These are phyloP conservation scores for Gossypium longicalyx DNA, from an alignment of 345 rosid species.

Conservation along the genomic window DNA sequence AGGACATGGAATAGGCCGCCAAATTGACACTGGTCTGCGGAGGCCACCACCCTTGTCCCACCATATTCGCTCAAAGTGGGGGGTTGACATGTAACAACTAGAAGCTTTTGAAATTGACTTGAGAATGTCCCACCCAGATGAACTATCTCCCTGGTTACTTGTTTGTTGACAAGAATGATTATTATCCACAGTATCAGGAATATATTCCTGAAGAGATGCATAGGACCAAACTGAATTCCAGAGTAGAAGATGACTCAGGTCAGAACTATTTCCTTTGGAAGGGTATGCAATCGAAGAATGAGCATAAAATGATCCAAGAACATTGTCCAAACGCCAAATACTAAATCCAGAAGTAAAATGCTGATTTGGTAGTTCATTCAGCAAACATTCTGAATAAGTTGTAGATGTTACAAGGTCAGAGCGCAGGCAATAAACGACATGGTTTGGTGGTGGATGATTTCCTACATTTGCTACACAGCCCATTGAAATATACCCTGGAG, in stretches of 20 bases:
- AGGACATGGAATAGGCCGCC: conserved; percentile 80
- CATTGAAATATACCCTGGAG: conserved; percentile 76
- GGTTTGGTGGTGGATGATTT: conserved; percentile 73
- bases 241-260: conserved; percentile 71
- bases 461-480: conserved; percentile 91
- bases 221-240: conserved; percentile 62
- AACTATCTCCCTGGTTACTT: conserved; percentile 40
- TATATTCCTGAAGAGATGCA: conserved; percentile 37
- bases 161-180: conserved; percentile 38
- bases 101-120: conserved; percentile 71
- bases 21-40: conserved; percentile 83
- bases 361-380: conserved; percentile 40
- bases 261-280: conserved; percentile 42
- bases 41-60: conserved; percentile 96
- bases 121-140: conserved; percentile 81
- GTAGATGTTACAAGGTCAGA: conserved; percentile 93
- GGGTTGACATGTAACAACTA: conserved; percentile 63
- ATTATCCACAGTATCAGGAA: conserved; percentile 28
- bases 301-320: conserved; percentile 84
- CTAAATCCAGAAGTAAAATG: conserved; percentile 67
- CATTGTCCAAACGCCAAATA: conserved; percentile 91
- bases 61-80: conserved; percentile 95
- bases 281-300: conserved; percentile 68
- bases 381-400: conserved; percentile 78
- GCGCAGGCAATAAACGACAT: conserved; percentile 81